Evolutionary conservation across 495 filamentous ascomycete genomes (phyloP).

Genomic region (Neohortaea acidophila): DNA sequence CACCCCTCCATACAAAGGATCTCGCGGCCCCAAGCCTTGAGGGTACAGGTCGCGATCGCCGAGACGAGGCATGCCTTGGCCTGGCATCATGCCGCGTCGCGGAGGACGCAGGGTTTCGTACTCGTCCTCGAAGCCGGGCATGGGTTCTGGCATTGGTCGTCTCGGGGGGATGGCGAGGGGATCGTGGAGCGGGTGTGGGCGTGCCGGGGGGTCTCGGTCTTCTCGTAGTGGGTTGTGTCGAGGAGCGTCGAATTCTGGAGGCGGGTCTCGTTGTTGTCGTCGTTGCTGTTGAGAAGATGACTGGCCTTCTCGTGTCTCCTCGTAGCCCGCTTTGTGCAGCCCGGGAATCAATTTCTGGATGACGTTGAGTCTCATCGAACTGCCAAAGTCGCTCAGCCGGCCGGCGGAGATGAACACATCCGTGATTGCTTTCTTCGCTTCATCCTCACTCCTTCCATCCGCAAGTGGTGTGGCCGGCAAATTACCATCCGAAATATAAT

Average conservation of each 20-base stretch:
- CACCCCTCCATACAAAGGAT: constrained; percentile 56
- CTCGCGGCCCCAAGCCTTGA: constrained; percentile 66
- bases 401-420: constrained; percentile 58
- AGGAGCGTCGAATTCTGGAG: constrained; percentile 24
- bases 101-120: constrained; percentile 63
- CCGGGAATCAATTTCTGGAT: constrained; percentile 66
- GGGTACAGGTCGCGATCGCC: constrained; percentile 82
- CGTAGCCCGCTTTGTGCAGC: constrained; percentile 60
- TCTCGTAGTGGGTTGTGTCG: constrained; percentile 38
- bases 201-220: constrained; percentile 40
- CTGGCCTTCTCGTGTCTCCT: constrained; percentile 30
- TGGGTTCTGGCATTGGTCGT: constrained; percentile 51
- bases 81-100: constrained; percentile 29
- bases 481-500: constrained; percentile 54
- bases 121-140: constrained; percentile 88
- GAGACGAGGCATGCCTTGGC: constrained; percentile 35
- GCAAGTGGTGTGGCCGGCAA: constrained; percentile 35
- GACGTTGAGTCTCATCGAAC: constrained; percentile 55
- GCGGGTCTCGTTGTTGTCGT: constrained; percentile 11
- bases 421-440: constrained; percentile 33
- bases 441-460: constrained; percentile 13
- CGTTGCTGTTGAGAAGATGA: constrained; percentile 13
- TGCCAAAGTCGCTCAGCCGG: constrained; percentile 52
- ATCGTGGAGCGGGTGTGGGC: constrained; percentile 51
- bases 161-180: constrained; percentile 47